phyloP scores from a whole-genome alignment of 2,329 filamentous ascomycete species.

The Whalleya microplaca region DNA sequence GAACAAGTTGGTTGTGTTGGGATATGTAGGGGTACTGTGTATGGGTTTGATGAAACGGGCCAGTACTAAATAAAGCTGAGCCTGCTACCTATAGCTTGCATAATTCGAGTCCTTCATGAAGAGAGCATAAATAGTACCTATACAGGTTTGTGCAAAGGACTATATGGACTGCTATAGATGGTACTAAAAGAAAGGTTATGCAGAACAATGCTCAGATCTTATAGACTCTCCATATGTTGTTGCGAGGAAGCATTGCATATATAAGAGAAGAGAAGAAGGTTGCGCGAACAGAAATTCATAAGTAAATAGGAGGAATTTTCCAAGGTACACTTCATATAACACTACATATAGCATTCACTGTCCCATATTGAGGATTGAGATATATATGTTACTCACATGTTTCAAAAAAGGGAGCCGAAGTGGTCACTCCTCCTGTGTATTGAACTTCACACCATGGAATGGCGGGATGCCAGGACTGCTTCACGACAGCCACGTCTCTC shows the following conservation, averaged over 20 bases:
- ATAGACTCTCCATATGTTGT: no score
- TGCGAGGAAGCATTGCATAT: no score
- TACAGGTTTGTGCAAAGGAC: background rate
- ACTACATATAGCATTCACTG: no score
- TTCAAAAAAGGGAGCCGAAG: no score
- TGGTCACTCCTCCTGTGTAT: no score
- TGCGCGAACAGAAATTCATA: no score
- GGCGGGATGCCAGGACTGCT: background rate
- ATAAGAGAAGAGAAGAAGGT: no score
- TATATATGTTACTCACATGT: no score
- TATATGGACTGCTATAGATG: background rate
- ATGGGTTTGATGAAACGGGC: background rate
- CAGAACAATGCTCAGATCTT: no score
- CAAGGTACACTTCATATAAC: no score
- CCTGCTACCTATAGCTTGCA: background rate
- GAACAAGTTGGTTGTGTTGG: background rate
- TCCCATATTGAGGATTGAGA: no score
- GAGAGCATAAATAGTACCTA: background rate
- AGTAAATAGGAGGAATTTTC: no score
- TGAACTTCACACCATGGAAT: background rate
- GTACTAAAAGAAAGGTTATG: background rate
- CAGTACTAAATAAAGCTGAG: background rate
- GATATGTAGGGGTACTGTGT: background rate
- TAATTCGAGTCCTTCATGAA: background rate
- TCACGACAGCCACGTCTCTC: background rate